Base-by-base conservation (phyloP, 2,329 filamentous ascomycete genomes). In the Penicillium sp. region DNA sequence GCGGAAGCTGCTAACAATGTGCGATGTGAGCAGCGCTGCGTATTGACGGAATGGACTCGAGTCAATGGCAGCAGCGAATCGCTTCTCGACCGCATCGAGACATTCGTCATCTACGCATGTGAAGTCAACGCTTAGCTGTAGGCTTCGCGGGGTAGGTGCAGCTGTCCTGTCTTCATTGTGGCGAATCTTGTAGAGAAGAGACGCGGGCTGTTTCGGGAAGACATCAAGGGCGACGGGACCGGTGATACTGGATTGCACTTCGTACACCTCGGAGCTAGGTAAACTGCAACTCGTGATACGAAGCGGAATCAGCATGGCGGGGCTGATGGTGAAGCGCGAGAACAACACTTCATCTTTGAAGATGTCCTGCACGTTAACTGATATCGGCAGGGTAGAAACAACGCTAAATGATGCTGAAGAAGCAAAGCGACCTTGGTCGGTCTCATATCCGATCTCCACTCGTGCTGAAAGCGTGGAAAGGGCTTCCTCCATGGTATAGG, bases 361-460 rank as follows among this genome's bases (percentile, higher is more conserved):
- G 27, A 95, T 84, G 64, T 99, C 94, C 66, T 97, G 92, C 6
- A 99, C 94, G 61, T 97, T 97, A 58, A 99, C 94, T 3, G 93
- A 92, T 3, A 99, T 80, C 0, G 91, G 90, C 4, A 99, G 78
- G 1, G 88, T 82, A 1, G 94, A 87, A 2, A 86, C 82, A 18
- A 95, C 79, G 3, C 80, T 83, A 18, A 83, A 81, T 7, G 81
- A 79, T 14, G 81, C 83, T 14, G 84, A 81, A 67, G 87, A 88
- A 50, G 80, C 78, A 60, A 90, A 89, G 7, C 76, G 78, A 2
- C 86, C 88, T 2, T 83, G 75, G 0, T 84, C 78, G 0, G 89
- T 92, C 2, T 81, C 81, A 67, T 94, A 96, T 0, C 78, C 79
- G 9, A 91, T 79, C 60, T 96, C 92, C n/a, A 93, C 74, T 58